phyloP scores from a whole-genome alignment of 106 monocot genomes.

The Acorus gramineus region DNA sequence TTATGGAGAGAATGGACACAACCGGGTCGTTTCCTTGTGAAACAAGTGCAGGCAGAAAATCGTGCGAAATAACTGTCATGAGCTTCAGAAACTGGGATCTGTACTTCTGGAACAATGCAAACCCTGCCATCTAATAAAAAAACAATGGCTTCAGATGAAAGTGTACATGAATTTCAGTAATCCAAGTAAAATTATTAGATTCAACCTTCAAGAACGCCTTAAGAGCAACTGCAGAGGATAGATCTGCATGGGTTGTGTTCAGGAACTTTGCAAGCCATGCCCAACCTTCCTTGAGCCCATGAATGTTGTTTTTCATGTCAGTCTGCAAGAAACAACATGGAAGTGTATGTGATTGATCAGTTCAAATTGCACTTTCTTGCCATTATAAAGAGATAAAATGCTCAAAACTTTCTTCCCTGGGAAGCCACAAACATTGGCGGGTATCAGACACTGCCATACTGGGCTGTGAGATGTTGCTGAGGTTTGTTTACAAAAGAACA shows the following conservation, averaged over 20 bases:
- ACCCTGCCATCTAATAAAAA: constrained; percentile 70
- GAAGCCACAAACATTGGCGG: too few relatives aligned
- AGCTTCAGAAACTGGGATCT: constrained; percentile 68
- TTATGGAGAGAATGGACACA: neutral
- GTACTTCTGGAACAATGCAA: constrained; percentile 49
- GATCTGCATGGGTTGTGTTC: constrained; percentile 51
- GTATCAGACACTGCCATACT: too few relatives aligned
- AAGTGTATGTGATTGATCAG: neutral
- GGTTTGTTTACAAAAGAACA: too few relatives aligned
- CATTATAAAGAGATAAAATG: too few relatives aligned
- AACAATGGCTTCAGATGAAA: neutral
- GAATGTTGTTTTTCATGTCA: constrained; percentile 50
- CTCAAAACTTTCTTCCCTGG: too few relatives aligned
- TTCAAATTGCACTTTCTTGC: too few relatives aligned
- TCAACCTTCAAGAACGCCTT: constrained; percentile 74
- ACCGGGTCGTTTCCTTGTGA: constrained; percentile 20
- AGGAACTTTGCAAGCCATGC: constrained; percentile 85
- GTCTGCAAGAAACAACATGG: constrained; percentile 30
- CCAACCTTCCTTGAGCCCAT: constrained; percentile 85
- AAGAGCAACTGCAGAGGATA: constrained; percentile 51
- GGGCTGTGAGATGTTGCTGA: too few relatives aligned
- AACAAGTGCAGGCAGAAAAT: constrained; percentile 55
- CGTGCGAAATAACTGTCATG: constrained; percentile 26
- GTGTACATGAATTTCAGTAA: neutral
- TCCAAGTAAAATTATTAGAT: neutral